Evolutionary conservation across 23 red algal genomes (phyloP).

Genomic region (Agarophyton chilense): DNA sequence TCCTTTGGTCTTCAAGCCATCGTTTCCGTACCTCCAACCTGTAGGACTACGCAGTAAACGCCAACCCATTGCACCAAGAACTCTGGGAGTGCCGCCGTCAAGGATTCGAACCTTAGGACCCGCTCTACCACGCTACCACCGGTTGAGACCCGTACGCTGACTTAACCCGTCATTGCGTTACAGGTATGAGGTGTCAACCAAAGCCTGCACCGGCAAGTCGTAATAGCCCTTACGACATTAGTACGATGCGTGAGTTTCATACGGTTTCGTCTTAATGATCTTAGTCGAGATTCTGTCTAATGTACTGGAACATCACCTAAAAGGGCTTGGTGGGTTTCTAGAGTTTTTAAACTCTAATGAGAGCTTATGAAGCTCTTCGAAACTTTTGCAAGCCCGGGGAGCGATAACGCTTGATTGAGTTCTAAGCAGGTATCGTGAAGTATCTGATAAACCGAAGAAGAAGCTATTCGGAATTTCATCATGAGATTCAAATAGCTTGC

Average conservation of each 20-base stretch:
- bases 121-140: no score
- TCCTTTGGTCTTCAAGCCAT: no score
- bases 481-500: not conserved
- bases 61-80: no score
- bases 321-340: not conserved
- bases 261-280: not conserved
- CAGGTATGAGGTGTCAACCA: no score
- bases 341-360: not conserved
- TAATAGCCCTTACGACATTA: constrained; percentile 1
- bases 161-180: no score
- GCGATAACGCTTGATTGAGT: not conserved
- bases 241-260: not conserved
- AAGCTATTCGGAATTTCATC: not conserved
- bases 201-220: not conserved
- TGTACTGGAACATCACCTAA: not conserved
- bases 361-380: not conserved
- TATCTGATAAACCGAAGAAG: not conserved
- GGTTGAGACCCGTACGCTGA: no score
- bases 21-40: no score
- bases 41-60: no score
- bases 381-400: not conserved
- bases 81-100: no score
- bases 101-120: no score
- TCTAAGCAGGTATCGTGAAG: not conserved
- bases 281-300: not conserved